These are phyloP conservation scores for Hypoxylon sp. DNA, from an alignment of 2,329 filamentous ascomycete genomes.

Conservation along the genomic window DNA sequence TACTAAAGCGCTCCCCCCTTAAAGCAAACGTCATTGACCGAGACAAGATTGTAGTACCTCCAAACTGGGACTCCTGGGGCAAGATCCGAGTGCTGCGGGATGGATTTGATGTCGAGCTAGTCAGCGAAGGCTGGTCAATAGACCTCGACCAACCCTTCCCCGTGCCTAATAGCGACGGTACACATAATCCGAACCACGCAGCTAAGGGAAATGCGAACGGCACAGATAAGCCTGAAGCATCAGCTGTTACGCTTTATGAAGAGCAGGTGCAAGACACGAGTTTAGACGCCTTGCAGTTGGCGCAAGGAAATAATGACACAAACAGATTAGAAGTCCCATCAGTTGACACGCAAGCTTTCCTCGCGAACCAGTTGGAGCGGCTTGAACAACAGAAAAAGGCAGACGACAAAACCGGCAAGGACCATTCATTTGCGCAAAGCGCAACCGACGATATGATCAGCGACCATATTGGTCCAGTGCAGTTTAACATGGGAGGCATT, in stretches of 20 bases:
- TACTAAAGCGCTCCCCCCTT: constrained; percentile 82
- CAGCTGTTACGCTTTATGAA: constrained; percentile 81
- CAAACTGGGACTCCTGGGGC: constrained; percentile 99
- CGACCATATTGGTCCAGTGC: constrained; percentile 92
- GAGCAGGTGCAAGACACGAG: constrained; percentile 83
- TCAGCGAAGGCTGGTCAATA: constrained; percentile 87
- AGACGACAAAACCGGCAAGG: constrained; percentile 63
- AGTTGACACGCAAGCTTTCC: constrained; percentile 83
- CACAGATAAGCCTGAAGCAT: constrained; percentile 66
- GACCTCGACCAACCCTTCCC: constrained; percentile 77
- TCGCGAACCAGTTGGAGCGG: constrained; percentile 80
- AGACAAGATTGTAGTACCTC: constrained; percentile 93
- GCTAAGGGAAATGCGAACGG: constrained; percentile 50
- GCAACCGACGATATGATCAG: constrained; percentile 65
- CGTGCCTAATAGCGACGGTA: constrained; percentile 51
- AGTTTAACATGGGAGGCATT: constrained; percentile 98
- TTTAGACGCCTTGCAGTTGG: constrained; percentile 71
- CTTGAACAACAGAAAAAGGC: constrained; percentile 76
- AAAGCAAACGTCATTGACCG: constrained; percentile 94
- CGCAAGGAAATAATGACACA: constrained; percentile 64
- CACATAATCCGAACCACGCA: constrained; percentile 47
- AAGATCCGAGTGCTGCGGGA: constrained; percentile 95
- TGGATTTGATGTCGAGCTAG: constrained; percentile 89
- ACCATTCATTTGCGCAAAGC: constrained; percentile 53
- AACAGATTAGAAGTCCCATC: constrained; percentile 73